A percentile compares a stretch with the other conserved stretches of the same genome.
Conservation (phyloP, 352 stramenopile genomes). For the Globisporangium megalacanthum region DNA sequence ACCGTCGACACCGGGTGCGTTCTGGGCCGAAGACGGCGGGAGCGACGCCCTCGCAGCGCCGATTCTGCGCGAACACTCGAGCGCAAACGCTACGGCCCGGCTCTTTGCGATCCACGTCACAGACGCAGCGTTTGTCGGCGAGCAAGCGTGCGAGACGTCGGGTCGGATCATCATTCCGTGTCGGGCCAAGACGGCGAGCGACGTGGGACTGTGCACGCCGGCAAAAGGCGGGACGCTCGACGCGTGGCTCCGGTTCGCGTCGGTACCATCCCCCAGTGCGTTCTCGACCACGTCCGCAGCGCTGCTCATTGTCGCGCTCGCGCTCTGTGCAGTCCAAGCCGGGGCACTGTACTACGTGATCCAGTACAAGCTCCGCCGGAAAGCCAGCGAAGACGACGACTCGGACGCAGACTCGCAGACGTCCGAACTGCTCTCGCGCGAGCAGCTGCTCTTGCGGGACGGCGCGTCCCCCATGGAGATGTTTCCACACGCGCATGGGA, state of each 20-base stretch:
- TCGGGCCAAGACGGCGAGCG: conserved; percentile 33
- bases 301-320: conserved; percentile 33
- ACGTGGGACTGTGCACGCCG: conserved; percentile 41
- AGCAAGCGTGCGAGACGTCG: conserved; percentile 40
- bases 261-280: conserved; percentile 24
- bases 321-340: conserved; percentile 28
- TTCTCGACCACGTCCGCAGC: conserved; percentile 57
- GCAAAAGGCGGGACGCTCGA: conserved; percentile 35
- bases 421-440: conserved; percentile 23
- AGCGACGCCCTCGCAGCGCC: conserved; percentile 38
- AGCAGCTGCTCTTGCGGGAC: conserved; percentile 3
- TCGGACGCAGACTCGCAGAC: conserved; percentile 27
- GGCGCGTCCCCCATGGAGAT: conserved; percentile 40
- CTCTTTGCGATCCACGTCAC: conserved; percentile 66
- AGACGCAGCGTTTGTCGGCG: conserved; percentile 30
- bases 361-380: conserved; percentile 26
- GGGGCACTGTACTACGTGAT: conserved; percentile 48
- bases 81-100: conserved; percentile 9
- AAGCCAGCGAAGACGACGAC: conserved; percentile 1
- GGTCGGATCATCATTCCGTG: conserved; percentile 67
- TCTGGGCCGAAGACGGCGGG: conserved; percentile 61
- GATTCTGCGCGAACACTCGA: conserved; percentile 46
- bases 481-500: conserved; percentile 28
- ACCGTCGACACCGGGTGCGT: conserved; percentile 22
- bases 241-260: conserved; percentile 47